A percentile compares a stretch with the other conserved stretches of the same genome.
phyloP scores from a whole-genome alignment of 176 grass and related monocot species.

The Paspalum notatum region DNA sequence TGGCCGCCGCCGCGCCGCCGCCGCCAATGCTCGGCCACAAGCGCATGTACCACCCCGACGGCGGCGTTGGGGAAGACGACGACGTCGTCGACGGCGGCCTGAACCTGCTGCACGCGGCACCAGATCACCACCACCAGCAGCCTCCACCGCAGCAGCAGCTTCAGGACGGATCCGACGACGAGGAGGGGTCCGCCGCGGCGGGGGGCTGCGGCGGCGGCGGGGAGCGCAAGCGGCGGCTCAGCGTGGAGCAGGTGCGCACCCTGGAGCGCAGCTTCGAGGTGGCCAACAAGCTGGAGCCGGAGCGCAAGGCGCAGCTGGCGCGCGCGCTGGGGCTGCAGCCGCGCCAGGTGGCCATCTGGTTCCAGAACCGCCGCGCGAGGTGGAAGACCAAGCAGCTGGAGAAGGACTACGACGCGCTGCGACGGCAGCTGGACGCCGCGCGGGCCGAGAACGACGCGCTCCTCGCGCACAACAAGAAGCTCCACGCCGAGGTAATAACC shows the following conservation, averaged over 20 bases:
- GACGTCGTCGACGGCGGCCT: not conserved
- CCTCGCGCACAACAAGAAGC: conserved; percentile 54
- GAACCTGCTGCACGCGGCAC: not conserved
- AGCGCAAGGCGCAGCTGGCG: conserved; percentile 59
- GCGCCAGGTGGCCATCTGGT: conserved; percentile 71
- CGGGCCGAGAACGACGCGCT: conserved; percentile 56
- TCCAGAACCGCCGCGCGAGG: conserved; percentile 69
- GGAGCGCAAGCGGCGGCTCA: conserved; percentile 67
- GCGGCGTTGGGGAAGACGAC: not conserved
- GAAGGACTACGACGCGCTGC: conserved; percentile 56
- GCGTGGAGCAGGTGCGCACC: conserved; percentile 60
- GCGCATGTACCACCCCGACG: conserved; percentile 20
- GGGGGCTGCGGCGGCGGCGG: conserved; percentile 15
- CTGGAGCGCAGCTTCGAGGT: conserved; percentile 67
- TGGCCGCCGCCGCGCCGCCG: conserved; percentile 33
- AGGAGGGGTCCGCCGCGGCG: conserved; percentile 13
- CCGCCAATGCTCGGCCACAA: conserved; percentile 17
- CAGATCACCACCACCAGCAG: not conserved
- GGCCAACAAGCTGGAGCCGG: conserved; percentile 73
- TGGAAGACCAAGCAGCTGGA: conserved; percentile 79
- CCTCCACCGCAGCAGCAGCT: not conserved
- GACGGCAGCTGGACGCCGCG: conserved; percentile 48
- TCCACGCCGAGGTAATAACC: conserved; percentile 56
- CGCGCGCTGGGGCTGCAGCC: conserved; percentile 62
- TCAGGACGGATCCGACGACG: conserved; percentile 22